Base-by-base conservation (phyloP, 2,329 filamentous ascomycete species). In the Xylaria sp. region DNA sequence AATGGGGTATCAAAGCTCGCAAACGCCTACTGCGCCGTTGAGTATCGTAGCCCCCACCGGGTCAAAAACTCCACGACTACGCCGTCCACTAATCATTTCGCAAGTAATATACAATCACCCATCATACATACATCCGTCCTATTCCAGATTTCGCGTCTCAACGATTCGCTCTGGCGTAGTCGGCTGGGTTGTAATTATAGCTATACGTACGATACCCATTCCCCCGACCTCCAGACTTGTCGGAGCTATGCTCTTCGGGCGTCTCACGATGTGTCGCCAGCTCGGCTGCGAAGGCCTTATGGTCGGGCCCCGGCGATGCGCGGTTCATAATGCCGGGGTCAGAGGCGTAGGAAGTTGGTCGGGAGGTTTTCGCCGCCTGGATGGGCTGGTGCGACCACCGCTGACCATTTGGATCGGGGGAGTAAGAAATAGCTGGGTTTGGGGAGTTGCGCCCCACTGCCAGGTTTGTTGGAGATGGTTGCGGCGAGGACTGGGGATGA, bases 181-280 rank as follows among this genome's bases (percentile, higher is more conserved):
- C 81, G 1, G 78, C 77, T 3, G 82, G 81, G 25, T 84, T 84
- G 63, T 83, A 83, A 5, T 65, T 65, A 21, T 80, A 79, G 1
- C 71, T 58, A 21, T 69, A 73, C 23, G 73, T 68, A 12, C 69
- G 68, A n/a, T 69, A 65, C 50, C 18, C 13, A 5, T 55, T 66
- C 6, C n/a, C 37, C 10, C 25, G 16, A 1, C 16, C 37, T 32
- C 54, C 1, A 2, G 10, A 3, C 10, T 51, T 63, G 5, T 47
- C 61, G 2, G 57, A 12, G 47, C 57, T n/a, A 29, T 85, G 75
- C 75, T 86, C 85, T 71, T 86, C 85, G 0, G 69, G 74, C 1
- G 82, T 83, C 78, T 87, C 85, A 9, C 74, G 75, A 67, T 87
- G 85, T 2, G 85, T 82, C 2, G 84, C 67, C 29, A 88, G 69